Conservation (phyloP, 2,329 filamentous ascomycete genomes). For the Penicillium sp. region DNA sequence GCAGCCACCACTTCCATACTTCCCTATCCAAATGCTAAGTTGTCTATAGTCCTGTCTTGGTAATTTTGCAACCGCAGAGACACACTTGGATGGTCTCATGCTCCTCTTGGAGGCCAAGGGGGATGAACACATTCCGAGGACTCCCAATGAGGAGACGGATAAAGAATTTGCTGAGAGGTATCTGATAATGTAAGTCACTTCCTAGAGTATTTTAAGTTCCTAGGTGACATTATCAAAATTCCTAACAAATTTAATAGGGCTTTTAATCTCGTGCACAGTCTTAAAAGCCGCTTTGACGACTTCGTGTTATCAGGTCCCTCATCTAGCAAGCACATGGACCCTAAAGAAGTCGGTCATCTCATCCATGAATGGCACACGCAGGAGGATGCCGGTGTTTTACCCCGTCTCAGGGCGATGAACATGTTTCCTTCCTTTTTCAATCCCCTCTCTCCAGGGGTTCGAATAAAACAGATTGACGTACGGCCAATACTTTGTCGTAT, state of each 20-base stretch:
- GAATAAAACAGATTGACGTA: neutral
- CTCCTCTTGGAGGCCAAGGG: neutral
- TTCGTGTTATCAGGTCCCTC: neutral
- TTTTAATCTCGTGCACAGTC: conserved; percentile 1
- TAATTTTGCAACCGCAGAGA: neutral
- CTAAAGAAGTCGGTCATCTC: neutral
- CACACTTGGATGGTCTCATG: conserved; percentile 3
- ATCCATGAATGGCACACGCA: conserved; percentile 2
- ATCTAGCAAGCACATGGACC: neutral
- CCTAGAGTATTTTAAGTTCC: neutral
- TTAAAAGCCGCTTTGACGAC: conserved; percentile 4
- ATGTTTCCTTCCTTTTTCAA: conserved; percentile 5
- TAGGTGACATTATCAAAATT: neutral
- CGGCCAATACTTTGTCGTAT: neutral
- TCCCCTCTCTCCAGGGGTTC: neutral
- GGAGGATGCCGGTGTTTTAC: neutral
- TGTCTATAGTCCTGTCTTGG: conserved; percentile 4
- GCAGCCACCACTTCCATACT: neutral
- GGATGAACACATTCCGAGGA: neutral
- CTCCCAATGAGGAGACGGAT: neutral
- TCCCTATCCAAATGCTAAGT: neutral
- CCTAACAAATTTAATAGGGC: neutral
- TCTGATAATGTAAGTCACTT: conserved; percentile 1
- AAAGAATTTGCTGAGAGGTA: conserved; percentile 4
- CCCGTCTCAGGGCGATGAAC: conserved; percentile 1